Conservation (phyloP, 768 basidiomycete species). For the Cystofilobasidium ferigula region DNA sequence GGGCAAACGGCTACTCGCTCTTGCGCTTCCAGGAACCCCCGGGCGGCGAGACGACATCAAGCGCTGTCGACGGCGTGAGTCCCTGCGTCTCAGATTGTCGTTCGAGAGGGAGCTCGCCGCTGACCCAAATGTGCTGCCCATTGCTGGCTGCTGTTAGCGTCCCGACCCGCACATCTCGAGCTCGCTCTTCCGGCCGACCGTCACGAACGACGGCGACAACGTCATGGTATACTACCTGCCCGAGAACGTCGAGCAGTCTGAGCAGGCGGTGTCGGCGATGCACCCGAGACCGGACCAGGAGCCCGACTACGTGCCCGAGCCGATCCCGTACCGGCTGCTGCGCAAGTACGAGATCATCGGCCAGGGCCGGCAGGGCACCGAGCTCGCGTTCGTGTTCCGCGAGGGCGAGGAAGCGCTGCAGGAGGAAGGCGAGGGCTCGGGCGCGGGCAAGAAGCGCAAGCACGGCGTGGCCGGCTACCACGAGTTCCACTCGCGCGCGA, state of each 20-base stretch:
- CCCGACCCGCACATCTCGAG: conserved; percentile 6
- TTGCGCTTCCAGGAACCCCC: conserved; percentile 77
- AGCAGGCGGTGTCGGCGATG: background rate
- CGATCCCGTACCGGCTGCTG: conserved; percentile 1
- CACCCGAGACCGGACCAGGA: conserved; percentile 3
- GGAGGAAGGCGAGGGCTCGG: background rate
- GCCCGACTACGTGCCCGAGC: conserved; percentile 3
- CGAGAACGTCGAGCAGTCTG: background rate
- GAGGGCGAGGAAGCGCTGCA: background rate
- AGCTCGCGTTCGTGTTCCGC: conserved; percentile 20
- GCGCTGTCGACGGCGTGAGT: background rate
- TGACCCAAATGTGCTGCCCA: background rate
- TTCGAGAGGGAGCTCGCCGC: too few relatives aligned
- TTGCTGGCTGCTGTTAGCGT: background rate
- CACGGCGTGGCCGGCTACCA: background rate
- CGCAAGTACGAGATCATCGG: conserved; percentile 20
- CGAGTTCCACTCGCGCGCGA: conserved; percentile 6
- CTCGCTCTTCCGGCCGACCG: conserved; percentile 20
- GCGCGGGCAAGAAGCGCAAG: background rate
- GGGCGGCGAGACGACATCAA: conserved; percentile 38
- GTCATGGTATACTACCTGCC: conserved; percentile 21
- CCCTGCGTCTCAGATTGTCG: background rate
- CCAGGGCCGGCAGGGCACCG: conserved; percentile 11
- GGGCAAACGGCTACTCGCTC: conserved; percentile 80
- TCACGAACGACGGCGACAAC: conserved; percentile 9